Evolutionary conservation across 257 asterid genomes (phyloP), one percentile per base, ranked within the genome.

Genomic region (Thymus quinquecostatus): DNA sequence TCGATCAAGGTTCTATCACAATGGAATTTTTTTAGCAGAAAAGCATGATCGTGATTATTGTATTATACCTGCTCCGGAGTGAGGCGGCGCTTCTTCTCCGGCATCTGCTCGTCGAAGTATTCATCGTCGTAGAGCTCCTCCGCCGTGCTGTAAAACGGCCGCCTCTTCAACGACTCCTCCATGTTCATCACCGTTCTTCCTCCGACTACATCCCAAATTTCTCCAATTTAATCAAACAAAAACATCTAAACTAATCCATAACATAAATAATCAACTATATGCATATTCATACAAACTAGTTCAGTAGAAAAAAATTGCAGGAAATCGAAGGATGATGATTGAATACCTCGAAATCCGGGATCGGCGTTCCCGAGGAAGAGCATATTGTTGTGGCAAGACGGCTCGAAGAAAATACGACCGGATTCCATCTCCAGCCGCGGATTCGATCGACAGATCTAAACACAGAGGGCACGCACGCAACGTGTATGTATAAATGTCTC

Each of bases 21-120:
- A 63, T 12, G 33, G 75, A 60, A 60, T 51, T 51, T 71, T 64
- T 10, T 59, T 53, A 6, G 7, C 60, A 56, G 73, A 38, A 75
- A n/a, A 44, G 33, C 7, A 62, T 55, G 3, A 14, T 27, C 61
- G 67, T 36, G 8, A 38, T 38, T 62, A 10, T 44, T 11, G 69
- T 43, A 50, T 38, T 38, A 38, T 56, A 93, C 98, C 97, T 95
- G 99, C 74, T 95, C 98, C 36, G 91, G 73, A 54, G 92, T 84
- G 76, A 95, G 97, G 10, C 99, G 98, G 76, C 99, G 97, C 77
- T 95, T 95, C 88, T 92, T 95, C 77, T 88, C 99, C 82, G 95
- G 92, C 86, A 79, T 68, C 83, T 89, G 98, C 79, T 95, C 98
- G 76, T 95, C 98, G 78, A 85, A 89, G 71, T 88, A 95, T 38